Percentiles rank a stretch among this genome's conserved stretches.
Conservation (phyloP, 768 basidiomycete species). For the Lactarius akahatsu region DNA sequence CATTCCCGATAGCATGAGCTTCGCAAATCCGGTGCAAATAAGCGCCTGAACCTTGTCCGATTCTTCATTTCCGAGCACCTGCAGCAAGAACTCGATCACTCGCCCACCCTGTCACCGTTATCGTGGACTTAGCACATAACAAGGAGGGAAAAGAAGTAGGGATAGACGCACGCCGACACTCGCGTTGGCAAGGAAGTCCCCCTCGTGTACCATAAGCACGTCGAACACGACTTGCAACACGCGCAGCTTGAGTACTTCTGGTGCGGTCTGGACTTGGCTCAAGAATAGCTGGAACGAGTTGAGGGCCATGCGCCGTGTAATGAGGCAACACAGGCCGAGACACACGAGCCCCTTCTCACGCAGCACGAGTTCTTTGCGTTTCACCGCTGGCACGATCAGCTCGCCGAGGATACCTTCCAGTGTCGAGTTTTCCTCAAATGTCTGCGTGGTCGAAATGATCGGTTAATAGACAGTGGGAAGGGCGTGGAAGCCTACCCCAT, state of each 20-base stretch:
- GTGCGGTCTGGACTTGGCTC: slow-evolving; percentile 64
- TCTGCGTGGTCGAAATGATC: slow-evolving; percentile 35
- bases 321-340: slow-evolving; percentile 82
- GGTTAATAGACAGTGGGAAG: background rate
- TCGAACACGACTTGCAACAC: slow-evolving; percentile 86
- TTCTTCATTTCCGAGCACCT: slow-evolving; percentile 51
- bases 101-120: slow-evolving; percentile 44
- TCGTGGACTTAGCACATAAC: slow-evolving; percentile 3
- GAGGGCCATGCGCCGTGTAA: slow-evolving; percentile 70
- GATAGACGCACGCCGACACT: slow-evolving; percentile 32
- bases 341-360: slow-evolving; percentile 79
- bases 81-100: slow-evolving; percentile 65
- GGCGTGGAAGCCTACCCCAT: slow-evolving; percentile 55
- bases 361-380: slow-evolving; percentile 79
- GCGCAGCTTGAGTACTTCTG: slow-evolving; percentile 63
- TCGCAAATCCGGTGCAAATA: slow-evolving; percentile 78
- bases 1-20: slow-evolving; percentile 77
- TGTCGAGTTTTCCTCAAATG: slow-evolving; percentile 66
- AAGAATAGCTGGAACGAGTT: slow-evolving; percentile 78
- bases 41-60: slow-evolving; percentile 67
- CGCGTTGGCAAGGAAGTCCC: slow-evolving; percentile 53
- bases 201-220: slow-evolving; percentile 80
- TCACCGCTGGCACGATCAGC: slow-evolving; percentile 87
- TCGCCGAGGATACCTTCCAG: slow-evolving; percentile 70
- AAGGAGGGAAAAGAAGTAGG: too few species aligned